phyloP scores from a whole-genome alignment of 2,329 filamentous ascomycete species.

The Fusarium abutilonis region DNA sequence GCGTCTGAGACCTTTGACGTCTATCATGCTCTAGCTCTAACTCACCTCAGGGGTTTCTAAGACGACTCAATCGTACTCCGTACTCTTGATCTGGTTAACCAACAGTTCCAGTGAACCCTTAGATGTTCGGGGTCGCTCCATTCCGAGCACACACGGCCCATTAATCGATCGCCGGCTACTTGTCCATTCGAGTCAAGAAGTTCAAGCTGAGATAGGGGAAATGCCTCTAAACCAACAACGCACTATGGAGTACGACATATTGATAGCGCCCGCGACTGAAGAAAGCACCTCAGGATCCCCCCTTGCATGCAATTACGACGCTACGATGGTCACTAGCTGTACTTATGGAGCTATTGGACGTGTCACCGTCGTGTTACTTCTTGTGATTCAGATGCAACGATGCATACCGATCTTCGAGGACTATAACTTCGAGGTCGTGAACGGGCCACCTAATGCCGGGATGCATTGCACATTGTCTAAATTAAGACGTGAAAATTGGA shows the following conservation, averaged over 20 bases:
- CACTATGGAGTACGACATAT: conserved; percentile 31
- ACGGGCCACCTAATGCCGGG: too few species aligned
- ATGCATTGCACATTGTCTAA: conserved; percentile 19
- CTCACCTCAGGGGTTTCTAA: conserved; percentile 22
- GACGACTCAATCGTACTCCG: conserved; percentile 22
- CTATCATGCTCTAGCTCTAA: conserved; percentile 10
- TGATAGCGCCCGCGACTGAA: conserved; percentile 16
- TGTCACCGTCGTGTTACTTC: conserved; percentile 11
- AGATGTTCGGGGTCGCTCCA: conserved; percentile 36
- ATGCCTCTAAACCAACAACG: conserved; percentile 22
- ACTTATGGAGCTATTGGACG: conserved; percentile 11
- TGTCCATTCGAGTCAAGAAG: conserved; percentile 4
- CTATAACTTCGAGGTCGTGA: conserved; percentile 8
- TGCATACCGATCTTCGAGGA: conserved; percentile 25
- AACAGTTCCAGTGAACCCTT: conserved; percentile 19
- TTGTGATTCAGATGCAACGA: conserved; percentile 23
- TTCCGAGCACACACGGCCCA: conserved; percentile 32
- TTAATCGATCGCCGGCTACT: conserved; percentile 23
- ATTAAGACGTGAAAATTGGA: conserved; percentile 9
- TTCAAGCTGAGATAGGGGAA: conserved; percentile 22
- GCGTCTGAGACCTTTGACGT: conserved; percentile 35
- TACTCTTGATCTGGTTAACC: conserved; percentile 33
- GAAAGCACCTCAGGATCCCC: conserved; percentile 14
- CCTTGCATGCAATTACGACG: conserved; percentile 34
- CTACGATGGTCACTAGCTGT: conserved; percentile 20